Evolutionary conservation across 73 alveolate species (phyloP).

Genomic region (Uronychia setigera): DNA sequence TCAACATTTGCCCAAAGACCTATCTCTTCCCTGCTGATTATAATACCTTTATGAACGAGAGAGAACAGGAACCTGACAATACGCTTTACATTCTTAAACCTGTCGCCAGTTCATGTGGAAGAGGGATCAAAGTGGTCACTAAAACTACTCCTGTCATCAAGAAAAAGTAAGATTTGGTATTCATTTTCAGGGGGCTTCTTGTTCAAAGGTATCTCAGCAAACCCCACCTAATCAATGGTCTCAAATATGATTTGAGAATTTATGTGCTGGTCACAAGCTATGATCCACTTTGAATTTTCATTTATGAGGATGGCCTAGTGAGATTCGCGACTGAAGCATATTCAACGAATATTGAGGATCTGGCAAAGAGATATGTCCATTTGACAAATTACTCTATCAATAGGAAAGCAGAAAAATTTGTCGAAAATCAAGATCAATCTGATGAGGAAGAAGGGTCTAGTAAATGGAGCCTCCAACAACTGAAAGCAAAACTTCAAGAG

Average conservation of each 20-base stretch:
- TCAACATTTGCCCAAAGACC: conserved; percentile 83
- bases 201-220: conserved; percentile 87
- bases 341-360: conserved; percentile 58
- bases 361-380: conserved; percentile 90
- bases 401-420: conserved; percentile 72
- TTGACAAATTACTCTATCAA: conserved; percentile 94
- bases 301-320: conserved; percentile 96
- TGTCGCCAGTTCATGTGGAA: conserved; percentile 91
- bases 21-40: conserved; percentile 88
- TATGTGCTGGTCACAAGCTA: conserved; percentile 91
- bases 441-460: conserved; percentile 52
- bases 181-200: conserved; percentile 65
- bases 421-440: conserved; percentile 65
- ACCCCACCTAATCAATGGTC: conserved; percentile 94
- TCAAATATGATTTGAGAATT: conserved; percentile 93
- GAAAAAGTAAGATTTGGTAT: conserved; percentile 3
- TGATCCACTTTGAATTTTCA: conserved; percentile 94
- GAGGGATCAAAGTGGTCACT: conserved; percentile 91
- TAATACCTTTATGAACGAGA: conserved; percentile 66
- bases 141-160: conserved; percentile 69
- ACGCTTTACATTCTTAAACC: conserved; percentile 92
- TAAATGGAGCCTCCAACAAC: conserved; percentile 72
- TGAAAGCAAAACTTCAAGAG: conserved; percentile 37
- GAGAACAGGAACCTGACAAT: conserved; percentile 72
- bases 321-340: conserved; percentile 96